Conservation (phyloP, 1,284 basidiomycete species). For the Anthracocystis walkeri region DNA sequence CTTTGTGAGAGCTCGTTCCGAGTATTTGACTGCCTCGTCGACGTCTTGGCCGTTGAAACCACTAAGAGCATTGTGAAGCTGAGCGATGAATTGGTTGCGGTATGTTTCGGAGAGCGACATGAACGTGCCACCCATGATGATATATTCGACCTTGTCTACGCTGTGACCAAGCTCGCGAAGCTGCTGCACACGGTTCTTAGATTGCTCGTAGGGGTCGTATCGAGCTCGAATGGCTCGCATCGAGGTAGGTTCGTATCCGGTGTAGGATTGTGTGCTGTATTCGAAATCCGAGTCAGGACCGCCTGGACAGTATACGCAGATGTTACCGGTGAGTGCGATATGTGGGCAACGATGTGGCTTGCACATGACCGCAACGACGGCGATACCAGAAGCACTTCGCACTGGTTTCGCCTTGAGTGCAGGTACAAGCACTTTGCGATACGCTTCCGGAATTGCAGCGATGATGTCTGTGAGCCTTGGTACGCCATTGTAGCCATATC, state of each 20-base stretch:
- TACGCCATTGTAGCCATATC: conserved; percentile 84
- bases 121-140: conserved; percentile 99
- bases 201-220: conserved; percentile 99
- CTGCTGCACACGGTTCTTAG: conserved; percentile 92
- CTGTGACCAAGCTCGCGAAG: conserved; percentile 92
- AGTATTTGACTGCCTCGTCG: conserved; percentile 98
- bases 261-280: conserved; percentile 96
- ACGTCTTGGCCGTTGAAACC: conserved; percentile 91
- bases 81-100: conserved; percentile 90
- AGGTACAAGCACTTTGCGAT: conserved; percentile 89
- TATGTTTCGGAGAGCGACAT: conserved; percentile 99
- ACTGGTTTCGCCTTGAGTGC: conserved; percentile 94
- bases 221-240: conserved; percentile 98
- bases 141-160: conserved; percentile 99
- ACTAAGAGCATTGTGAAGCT: conserved; percentile 95
- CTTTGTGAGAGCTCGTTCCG: conserved; percentile 96
- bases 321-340: conserved; percentile 99
- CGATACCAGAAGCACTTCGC: conserved; percentile 96
- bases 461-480: conserved; percentile 97
- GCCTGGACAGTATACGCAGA: conserved; percentile 99
- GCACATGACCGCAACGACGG: conserved; percentile 99
- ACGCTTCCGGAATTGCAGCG: conserved; percentile 96
- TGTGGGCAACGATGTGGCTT: conserved; percentile 99
- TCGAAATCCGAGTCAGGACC: conserved; percentile 99
- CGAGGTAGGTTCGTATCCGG: conserved; percentile 95